phyloP scores from a whole-genome alignment of 2,329 filamentous ascomycete genomes.

The Biscogniauxia mediterranea region DNA sequence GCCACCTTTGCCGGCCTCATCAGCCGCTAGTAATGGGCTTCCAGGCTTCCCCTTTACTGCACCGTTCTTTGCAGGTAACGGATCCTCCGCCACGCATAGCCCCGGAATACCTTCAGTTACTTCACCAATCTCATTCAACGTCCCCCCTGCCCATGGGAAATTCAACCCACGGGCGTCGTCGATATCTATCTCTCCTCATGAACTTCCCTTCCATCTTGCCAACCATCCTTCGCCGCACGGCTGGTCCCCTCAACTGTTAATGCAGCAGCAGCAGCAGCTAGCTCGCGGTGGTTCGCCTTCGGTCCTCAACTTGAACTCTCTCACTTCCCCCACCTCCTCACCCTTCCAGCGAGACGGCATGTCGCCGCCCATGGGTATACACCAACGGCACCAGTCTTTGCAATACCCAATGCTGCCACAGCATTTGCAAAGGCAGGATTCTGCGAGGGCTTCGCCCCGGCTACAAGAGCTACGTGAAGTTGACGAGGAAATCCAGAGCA shows the following conservation, averaged over 20 bases:
- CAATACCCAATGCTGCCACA: constrained; percentile 57
- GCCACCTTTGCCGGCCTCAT: constrained; percentile 77
- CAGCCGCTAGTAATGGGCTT: constrained; percentile 66
- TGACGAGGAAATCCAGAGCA: constrained; percentile 58
- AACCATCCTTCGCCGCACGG: constrained; percentile 59
- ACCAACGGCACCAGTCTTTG: constrained; percentile 59
- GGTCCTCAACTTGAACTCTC: constrained; percentile 49
- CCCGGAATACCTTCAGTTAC: constrained; percentile 63
- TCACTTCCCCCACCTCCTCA: constrained; percentile 65
- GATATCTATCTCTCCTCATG: constrained; percentile 61
- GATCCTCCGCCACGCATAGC: constrained; percentile 60
- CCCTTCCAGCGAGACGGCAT: constrained; percentile 57
- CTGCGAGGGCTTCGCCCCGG: constrained; percentile 55
- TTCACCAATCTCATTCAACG: constrained; percentile 70
- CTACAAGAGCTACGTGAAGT: constrained; percentile 73
- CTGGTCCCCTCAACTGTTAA: constrained; percentile 57
- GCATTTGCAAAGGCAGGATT: constrained; percentile 54
- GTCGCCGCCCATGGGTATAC: constrained; percentile 42
- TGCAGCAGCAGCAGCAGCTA: constrained; percentile 51
- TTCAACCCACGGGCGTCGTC: constrained; percentile 74
- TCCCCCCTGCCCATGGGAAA: constrained; percentile 51
- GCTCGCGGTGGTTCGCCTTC: constrained; percentile 65
- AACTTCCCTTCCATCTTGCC: constrained; percentile 66
- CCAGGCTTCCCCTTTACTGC: constrained; percentile 56
- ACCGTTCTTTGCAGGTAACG: constrained; percentile 59